A percentile compares a stretch with the other conserved stretches of the same genome.
These are phyloP conservation scores for Globisporangium echinulatum DNA, from an alignment of 352 stramenopile species.

Conservation along the genomic window DNA sequence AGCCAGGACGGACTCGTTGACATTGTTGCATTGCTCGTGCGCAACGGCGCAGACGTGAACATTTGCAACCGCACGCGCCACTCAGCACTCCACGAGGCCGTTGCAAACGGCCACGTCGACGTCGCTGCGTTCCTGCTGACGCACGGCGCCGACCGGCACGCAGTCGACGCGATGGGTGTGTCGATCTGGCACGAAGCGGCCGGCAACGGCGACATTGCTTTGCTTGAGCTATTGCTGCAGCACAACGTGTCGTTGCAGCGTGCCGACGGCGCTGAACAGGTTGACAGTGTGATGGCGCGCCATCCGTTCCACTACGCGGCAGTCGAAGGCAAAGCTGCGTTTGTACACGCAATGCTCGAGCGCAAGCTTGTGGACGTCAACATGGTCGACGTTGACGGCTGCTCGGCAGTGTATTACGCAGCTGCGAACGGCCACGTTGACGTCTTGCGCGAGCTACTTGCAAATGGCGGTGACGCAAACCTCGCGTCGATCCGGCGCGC, in stretches of 20 bases:
- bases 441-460: constrained; percentile 46
- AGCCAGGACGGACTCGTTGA: constrained; percentile 42
- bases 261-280: constrained; percentile 25
- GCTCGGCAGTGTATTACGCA: constrained; percentile 71
- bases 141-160: constrained; percentile 55
- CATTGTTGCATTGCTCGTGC: constrained; percentile 42
- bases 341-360: constrained; percentile 46
- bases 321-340: constrained; percentile 55
- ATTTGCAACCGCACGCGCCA: constrained; percentile 56
- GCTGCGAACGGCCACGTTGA: constrained; percentile 52
- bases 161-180: constrained; percentile 71
- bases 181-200: constrained; percentile 78
- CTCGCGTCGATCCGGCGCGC: constrained; percentile 52
- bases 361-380: constrained; percentile 60
- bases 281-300: constrained; percentile 75
- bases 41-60: constrained; percentile 49
- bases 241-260: constrained; percentile 42
- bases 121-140: constrained; percentile 47
- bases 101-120: constrained; percentile 40
- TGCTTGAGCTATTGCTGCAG: constrained; percentile 53
- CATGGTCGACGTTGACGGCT: constrained; percentile 52
- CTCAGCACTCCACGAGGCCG: constrained; percentile 57
- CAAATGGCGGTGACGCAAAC: constrained; percentile 41
- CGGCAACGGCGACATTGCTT: constrained; percentile 43
- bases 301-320: constrained; percentile 79